Percentiles rank a stretch among this genome's conserved stretches.
These are phyloP conservation scores for Carex kokanica DNA, from an alignment of 176 grass and related monocot genomes.

Conservation along the genomic window DNA sequence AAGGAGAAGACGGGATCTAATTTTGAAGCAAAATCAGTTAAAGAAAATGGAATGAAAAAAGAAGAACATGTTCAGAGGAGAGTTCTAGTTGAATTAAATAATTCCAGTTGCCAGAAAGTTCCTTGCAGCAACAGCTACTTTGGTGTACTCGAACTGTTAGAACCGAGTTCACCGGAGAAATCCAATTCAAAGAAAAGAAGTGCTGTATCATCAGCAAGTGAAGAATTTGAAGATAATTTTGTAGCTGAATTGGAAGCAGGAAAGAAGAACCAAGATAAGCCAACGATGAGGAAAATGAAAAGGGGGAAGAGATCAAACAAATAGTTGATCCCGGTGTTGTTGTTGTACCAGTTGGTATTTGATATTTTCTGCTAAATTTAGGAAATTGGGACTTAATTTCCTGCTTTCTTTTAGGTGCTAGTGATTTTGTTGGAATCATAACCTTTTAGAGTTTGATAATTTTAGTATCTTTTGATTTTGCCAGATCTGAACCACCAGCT, in stretches of 20 bases:
- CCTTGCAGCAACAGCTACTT: slow-evolving; percentile 16
- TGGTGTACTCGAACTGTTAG: slow-evolving; percentile 13
- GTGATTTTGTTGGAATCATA: no score
- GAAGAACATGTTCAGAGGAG: neutral
- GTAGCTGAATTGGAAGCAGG: neutral
- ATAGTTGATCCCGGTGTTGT: neutral
- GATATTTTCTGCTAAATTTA: neutral
- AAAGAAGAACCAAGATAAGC: neutral
- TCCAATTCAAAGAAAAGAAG: neutral
- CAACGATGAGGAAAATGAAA: neutral
- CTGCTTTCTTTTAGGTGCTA: no score
- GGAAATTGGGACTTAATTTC: neutral
- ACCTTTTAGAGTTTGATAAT: no score
- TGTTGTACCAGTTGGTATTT: neutral
- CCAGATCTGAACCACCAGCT: no score
- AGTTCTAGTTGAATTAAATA: neutral
- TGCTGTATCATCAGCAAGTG: neutral
- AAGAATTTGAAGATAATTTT: neutral
- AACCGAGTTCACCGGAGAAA: neutral
- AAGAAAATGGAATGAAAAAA: neutral
- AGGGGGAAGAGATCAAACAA: slow-evolving; percentile 6
- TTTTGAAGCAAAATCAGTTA: neutral
- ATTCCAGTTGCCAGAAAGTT: neutral
- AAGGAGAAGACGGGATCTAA: slow-evolving; percentile 10
- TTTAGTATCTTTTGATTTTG: no score